Evolutionary conservation across 2,329 filamentous ascomycete species (phyloP), one percentile per base, ranked within the genome.

Genomic region (Sphaerulina populicola): DNA sequence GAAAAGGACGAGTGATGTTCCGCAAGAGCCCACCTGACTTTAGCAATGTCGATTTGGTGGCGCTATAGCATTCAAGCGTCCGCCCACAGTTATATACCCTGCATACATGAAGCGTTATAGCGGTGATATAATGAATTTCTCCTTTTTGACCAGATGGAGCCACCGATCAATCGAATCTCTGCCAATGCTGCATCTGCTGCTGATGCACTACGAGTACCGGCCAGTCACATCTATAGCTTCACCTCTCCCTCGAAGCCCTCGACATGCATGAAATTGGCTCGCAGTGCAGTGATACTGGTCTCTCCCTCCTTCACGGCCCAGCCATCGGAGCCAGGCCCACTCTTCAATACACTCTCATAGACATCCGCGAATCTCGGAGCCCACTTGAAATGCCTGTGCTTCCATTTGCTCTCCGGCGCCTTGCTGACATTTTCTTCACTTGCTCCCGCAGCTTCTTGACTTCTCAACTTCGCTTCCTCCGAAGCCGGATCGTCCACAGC

Each of bases 301-400:
- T 85, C 81, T 27, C 88, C 88, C 66, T 94, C 83, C 66, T 86
- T 85, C 21, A 98, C 87, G 33, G 84, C 84, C 88, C 91, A 96
- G 5, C 91, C 93, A 69, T 98, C 93, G 65, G 88, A 94, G 3
- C 89, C 89, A 3, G 87, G 86, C 30, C 76, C 74, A 36, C 84
- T 82, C 57, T 85, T 79, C 60, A 89, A 81, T n/a, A 96, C 89
- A 59, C 86, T 90, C 65, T 85, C 80, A 68, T 88, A 88, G 2
- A 97, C 88, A 68, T 94, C 90, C 31, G 80, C 77, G 69, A 97
- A 93, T 57, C 80, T 81, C 2, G 91, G 93, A 43, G 86, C 82
- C 93, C 93, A 97, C 71, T 91, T 94, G 75, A 96, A 97, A 69
- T 94, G 86, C 67, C 86, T 88, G 69, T 94, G 88, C 50, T 74